Evolutionary conservation across 2,329 filamentous ascomycete genomes (phyloP).

Genomic region (Cercospora sp.): DNA sequence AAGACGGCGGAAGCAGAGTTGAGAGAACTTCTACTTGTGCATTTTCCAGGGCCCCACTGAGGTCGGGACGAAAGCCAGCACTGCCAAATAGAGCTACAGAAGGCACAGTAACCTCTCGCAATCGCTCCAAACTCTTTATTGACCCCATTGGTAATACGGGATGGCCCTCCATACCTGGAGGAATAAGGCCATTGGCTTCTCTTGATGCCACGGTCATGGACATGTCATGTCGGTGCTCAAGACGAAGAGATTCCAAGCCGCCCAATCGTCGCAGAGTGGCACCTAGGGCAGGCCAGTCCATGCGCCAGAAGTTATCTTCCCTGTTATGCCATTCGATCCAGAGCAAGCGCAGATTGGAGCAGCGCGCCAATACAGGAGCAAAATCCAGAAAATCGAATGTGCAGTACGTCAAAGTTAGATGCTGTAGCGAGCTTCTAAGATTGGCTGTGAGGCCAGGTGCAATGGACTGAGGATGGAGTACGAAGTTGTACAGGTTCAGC

Average conservation of each 20-base stretch:
- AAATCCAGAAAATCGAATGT: neutral
- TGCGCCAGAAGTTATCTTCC: constrained; percentile 4
- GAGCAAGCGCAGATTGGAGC: neutral
- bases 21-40: neutral
- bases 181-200: constrained; percentile 1
- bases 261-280: neutral
- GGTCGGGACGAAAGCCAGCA: neutral
- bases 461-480: neutral
- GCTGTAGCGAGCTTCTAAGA: neutral
- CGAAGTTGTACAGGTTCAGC: neutral
- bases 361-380: neutral
- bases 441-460: neutral
- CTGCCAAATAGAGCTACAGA: constrained; percentile 1
- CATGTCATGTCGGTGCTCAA: neutral
- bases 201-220: neutral
- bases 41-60: no score
- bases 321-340: neutral
- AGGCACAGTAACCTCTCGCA: neutral
- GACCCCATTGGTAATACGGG: neutral
- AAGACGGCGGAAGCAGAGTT: neutral
- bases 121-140: neutral
- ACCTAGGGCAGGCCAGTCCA: neutral
- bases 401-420: neutral
- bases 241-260: neutral
- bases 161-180: neutral